Base-by-base conservation (phyloP, 768 basidiomycete genomes). In the Amanita pseudoporphyria region DNA sequence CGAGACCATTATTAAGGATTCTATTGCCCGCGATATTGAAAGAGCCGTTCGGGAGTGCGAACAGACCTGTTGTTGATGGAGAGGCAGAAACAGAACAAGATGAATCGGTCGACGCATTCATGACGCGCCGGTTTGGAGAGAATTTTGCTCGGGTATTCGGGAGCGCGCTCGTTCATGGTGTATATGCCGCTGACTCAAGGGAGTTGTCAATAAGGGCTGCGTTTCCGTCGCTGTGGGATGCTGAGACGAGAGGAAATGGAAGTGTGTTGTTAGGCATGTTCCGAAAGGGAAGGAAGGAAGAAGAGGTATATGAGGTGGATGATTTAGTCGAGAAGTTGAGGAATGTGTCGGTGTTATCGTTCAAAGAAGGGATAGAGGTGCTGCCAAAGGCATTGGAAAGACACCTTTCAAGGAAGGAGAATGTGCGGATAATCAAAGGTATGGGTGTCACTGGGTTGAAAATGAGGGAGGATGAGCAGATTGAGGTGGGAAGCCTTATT, bases 151-250 rank as follows among this genome's bases (percentile, higher is more conserved):
- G 80, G 13, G 73, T 76, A 2, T 73, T 97, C 48, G 81, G 86
- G 36, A 60, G 89, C 74, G 84, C 94, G 0, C 68, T 96, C 51
- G 79, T 92, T 1, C 94, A 96, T 58, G 95, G 95, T 0, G 87
- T 98, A 49, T 97, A 97, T 61, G 92, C 91, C 1, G 79, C 90
- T 0, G 91, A 95, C 58, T 78, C 92, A 2, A 68, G 86, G 2
- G 58, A 68, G 35, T 65, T 98, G 14, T 89, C 87, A 52, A 70
- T 91, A 2, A 77, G 83, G 3, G 74, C 90, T 2, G 78, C 89
- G 1, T 90, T 96, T 58, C 84, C 88, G 0, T 67, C 70, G 2
- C 55, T 96, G 47, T 86, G 80, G 76, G 75, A 82, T 1, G 72
- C 81, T 0, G 89, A 85, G 59, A 73, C 81, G 45, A 63, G 71